A percentile compares a stretch with the other conserved stretches of the same genome.
These are phyloP conservation scores for Taxawa tesnikishii DNA, from an alignment of 2,329 filamentous ascomycete species.

Conservation along the genomic window DNA sequence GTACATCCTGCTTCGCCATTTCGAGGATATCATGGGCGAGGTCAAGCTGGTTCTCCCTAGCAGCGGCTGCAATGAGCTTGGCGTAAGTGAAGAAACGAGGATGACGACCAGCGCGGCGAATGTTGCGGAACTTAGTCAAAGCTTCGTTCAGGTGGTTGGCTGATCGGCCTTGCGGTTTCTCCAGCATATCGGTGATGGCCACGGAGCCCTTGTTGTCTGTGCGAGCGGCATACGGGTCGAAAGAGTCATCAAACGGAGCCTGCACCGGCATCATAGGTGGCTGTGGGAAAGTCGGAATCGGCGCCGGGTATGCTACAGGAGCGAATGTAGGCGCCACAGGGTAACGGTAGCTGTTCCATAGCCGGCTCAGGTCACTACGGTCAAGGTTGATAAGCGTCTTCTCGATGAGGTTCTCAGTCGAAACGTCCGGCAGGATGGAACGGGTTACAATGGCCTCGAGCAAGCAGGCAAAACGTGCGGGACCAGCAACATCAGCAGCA, in stretches of 20 bases:
- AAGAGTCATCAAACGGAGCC: constrained; percentile 63
- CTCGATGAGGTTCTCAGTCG: constrained; percentile 45
- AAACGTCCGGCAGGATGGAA: constrained; percentile 40
- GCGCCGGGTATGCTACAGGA: constrained; percentile 34
- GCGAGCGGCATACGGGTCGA: constrained; percentile 79
- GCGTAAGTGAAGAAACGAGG: constrained; percentile 94
- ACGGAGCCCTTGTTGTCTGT: constrained; percentile 92
- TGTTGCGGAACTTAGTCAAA: constrained; percentile 75
- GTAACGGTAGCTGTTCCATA: constrained; percentile 48
- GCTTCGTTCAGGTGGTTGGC: constrained; percentile 63
- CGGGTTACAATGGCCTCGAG: constrained; percentile 44
- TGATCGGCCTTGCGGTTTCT: constrained; percentile 63
- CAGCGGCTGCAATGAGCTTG: constrained; percentile 87
- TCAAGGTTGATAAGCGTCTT: constrained; percentile 44
- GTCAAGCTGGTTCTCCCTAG: constrained; percentile 70
- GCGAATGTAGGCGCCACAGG: constrained; percentile 33
- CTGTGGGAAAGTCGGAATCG: constrained; percentile 33
- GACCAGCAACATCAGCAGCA: constrained; percentile 43
- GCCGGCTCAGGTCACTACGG: constrained; percentile 32
- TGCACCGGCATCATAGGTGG: constrained; percentile 35
- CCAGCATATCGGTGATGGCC: constrained; percentile 78
- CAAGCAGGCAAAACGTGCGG: constrained; percentile 49
- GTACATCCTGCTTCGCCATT: constrained; percentile 83
- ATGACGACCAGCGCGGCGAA: constrained; percentile 81
- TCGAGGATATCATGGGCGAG: constrained; percentile 75